Conservation (phyloP, 2,329 filamentous ascomycete genomes). For the Blastomyces parvus region DNA sequence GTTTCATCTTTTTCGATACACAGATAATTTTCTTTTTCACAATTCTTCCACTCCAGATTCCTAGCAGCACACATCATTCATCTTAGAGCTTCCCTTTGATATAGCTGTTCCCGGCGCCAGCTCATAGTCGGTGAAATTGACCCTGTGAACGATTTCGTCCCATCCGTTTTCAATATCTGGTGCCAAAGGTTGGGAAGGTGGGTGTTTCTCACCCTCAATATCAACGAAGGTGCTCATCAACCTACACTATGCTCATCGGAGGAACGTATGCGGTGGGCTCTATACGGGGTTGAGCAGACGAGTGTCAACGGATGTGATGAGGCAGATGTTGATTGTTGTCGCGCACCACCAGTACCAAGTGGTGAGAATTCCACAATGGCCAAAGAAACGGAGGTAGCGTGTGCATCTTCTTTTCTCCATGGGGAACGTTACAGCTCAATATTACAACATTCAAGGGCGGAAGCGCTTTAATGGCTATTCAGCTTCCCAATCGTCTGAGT, state of each 20-base stretch:
- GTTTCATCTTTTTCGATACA: not conserved
- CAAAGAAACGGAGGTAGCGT: not conserved
- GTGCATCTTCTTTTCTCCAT: no score
- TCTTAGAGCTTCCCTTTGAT: not conserved
- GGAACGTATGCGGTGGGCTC: not conserved
- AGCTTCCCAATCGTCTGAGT: no score
- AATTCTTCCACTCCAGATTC: not conserved
- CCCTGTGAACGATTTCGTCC: not conserved
- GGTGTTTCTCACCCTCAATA: not conserved
- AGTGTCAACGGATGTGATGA: not conserved
- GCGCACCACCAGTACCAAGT: not conserved
- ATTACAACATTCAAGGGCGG: no score
- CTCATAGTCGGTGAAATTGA: not conserved
- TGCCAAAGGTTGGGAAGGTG: not conserved
- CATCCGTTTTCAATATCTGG: not conserved
- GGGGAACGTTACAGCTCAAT: no score
- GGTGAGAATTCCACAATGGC: not conserved
- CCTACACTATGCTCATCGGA: not conserved
- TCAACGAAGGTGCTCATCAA: not conserved
- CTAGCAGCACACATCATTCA: not conserved
- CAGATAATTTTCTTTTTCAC: not conserved
- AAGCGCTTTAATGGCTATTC: no score
- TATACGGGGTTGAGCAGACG: not conserved
- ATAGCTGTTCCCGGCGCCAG: not conserved
- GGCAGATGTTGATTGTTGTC: not conserved